phyloP scores from a whole-genome alignment of 73 alveolate species.

The Paraurostyla sp. region DNA sequence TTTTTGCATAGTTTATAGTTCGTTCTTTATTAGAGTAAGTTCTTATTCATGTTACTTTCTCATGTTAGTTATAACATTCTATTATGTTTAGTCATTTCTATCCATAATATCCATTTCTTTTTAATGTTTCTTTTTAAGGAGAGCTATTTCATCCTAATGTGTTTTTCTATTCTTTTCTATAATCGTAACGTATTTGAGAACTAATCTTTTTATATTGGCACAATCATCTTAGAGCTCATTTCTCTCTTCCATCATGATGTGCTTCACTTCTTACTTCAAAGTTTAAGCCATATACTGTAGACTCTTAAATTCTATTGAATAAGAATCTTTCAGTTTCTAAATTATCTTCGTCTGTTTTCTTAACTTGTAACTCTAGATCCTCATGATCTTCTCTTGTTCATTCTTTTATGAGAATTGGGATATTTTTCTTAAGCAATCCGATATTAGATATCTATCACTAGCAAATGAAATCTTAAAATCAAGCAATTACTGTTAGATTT shows the following conservation, averaged over 20 bases:
- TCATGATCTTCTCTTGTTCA: not conserved
- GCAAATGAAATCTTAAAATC: not conserved
- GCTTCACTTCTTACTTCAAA: too few relatives aligned
- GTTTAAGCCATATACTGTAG: too few relatives aligned
- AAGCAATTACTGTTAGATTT: not conserved
- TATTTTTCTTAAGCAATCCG: not conserved
- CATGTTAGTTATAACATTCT: not conserved
- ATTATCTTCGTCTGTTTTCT: not conserved
- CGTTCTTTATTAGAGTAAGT: conserved; percentile 11
- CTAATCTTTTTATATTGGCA: not conserved
- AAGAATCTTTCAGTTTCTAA: too few relatives aligned
- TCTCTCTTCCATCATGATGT: too few relatives aligned
- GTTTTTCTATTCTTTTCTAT: not conserved
- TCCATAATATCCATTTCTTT: not conserved
- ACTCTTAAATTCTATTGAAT: too few relatives aligned
- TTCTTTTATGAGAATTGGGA: not conserved
- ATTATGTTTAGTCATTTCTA: not conserved
- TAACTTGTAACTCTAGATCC: not conserved
- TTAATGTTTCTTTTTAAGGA: not conserved
- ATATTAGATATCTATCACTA: not conserved
- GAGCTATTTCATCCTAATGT: not conserved
- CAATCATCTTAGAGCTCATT: not conserved
- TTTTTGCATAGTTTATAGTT: not conserved
- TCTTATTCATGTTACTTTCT: conserved; percentile 33
- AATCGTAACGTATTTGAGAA: not conserved